Conservation (phyloP, 768 basidiomycete genomes). For the Coprinellus aureogranulatus region DNA sequence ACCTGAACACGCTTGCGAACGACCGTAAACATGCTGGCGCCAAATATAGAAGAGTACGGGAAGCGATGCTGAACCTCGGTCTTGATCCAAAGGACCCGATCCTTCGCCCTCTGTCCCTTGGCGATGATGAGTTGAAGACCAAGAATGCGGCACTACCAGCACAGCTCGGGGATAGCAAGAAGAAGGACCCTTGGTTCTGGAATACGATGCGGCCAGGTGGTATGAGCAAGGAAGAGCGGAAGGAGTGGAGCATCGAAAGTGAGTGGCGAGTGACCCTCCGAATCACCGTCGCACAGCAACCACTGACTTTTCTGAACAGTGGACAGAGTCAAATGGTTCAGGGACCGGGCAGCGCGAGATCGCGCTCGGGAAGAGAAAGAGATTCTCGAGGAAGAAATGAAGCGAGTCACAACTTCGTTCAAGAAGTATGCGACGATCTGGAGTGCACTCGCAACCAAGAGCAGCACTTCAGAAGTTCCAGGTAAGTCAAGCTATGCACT, state of each 20-base stretch:
- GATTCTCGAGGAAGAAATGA: constrained; percentile 25
- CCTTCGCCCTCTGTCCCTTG: constrained; percentile 5
- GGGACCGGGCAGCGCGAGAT: constrained; percentile 21
- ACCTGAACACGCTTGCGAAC: constrained; percentile 14
- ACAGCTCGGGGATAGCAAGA: constrained; percentile 8
- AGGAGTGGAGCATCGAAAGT: constrained; percentile 17
- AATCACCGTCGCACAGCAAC: not conserved
- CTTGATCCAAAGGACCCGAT: constrained; percentile 6
- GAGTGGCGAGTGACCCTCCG: not conserved
- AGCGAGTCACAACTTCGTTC: constrained; percentile 10
- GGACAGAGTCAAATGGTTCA: constrained; percentile 26
- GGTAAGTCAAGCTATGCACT: not conserved
- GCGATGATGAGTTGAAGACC: not conserved
- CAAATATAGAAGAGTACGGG: constrained; percentile 13
- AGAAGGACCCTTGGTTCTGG: constrained; percentile 2
- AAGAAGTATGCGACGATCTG: not conserved
- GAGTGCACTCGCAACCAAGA: not conserved
- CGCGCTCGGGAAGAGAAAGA: constrained; percentile 25
- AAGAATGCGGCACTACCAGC: not conserved
- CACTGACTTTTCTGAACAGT: constrained; percentile 10
- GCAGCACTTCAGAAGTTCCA: not conserved
- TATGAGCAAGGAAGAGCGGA: constrained; percentile 5
- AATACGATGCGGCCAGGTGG: not conserved
- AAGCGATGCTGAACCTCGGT: constrained; percentile 15
- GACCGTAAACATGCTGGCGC: constrained; percentile 15